These are phyloP conservation scores for Dryas drummondii DNA, from an alignment of 306 rosid genomes.

Conservation along the genomic window DNA sequence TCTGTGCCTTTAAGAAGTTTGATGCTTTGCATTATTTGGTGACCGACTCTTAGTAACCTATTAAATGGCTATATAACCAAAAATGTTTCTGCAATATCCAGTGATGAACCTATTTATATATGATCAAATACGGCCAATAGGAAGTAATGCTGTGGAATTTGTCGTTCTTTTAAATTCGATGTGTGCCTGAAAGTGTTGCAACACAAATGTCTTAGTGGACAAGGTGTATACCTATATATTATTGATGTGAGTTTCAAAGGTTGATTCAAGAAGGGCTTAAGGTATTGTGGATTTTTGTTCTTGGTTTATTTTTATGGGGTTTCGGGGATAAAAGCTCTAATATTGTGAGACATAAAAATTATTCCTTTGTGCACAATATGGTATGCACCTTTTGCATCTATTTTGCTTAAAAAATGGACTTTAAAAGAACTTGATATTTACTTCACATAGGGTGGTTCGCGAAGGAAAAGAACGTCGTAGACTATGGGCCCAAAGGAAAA, in stretches of 20 bases:
- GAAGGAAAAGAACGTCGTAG: slow-evolving; percentile 76
- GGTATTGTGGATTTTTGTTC: background rate
- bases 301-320: background rate
- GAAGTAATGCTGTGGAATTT: background rate
- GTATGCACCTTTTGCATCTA: background rate
- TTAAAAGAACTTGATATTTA: background rate
- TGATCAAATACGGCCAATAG: background rate
- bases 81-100: background rate
- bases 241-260: background rate
- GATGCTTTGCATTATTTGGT: background rate
- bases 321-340: background rate
- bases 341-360: background rate
- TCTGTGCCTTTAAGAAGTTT: slow-evolving; percentile 5
- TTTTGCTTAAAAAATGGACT: background rate
- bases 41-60: background rate
- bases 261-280: background rate
- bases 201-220: background rate
- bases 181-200: background rate
- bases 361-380: background rate
- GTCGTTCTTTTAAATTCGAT: background rate
- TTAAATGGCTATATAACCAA: background rate
- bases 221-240: background rate
- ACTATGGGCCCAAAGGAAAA: slow-evolving; percentile 63
- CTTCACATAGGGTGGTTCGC: slow-evolving; percentile 52
- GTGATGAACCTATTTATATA: background rate